Conservation (phyloP, 1,284 basidiomycete species). For the Ganoderma leucocontextum region DNA sequence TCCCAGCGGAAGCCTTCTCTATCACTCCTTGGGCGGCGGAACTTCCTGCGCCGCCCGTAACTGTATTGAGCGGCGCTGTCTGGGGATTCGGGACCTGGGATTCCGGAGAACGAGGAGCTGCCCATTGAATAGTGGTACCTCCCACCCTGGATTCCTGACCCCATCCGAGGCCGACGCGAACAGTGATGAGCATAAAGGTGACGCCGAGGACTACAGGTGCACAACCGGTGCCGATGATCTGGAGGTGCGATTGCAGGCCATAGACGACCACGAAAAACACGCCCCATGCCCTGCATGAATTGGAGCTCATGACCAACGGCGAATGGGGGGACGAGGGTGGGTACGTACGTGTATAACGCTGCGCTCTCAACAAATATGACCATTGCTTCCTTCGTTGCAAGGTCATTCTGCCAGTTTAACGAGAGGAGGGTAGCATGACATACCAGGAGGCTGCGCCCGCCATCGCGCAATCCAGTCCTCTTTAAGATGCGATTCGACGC, state of each 20-base stretch:
- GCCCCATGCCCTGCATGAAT: conserved; percentile 10
- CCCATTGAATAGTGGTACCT: no score
- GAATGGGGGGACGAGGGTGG: neutral
- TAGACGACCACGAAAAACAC: no score
- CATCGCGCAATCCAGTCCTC: neutral
- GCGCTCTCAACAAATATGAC: conserved; percentile 20
- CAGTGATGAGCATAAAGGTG: conserved; percentile 20
- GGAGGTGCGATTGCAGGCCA: neutral
- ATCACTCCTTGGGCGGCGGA: no score
- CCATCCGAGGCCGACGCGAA: conserved; percentile 16
- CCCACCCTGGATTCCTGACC: no score
- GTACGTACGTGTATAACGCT: conserved; percentile 16
- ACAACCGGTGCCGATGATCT: conserved; percentile 11
- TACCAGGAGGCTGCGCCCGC: neutral
- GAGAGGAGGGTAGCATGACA: neutral
- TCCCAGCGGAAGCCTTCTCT: no score
- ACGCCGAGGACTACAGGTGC: conserved; percentile 5
- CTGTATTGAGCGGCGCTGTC: no score
- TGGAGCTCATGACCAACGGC: neutral
- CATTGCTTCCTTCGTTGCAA: conserved; percentile 8
- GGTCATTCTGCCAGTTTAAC: neutral
- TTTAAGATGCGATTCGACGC: neutral
- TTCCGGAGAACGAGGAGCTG: no score
- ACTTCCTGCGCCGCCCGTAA: no score
- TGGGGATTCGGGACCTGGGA: no score